Conservation (phyloP, 2,329 filamentous ascomycete genomes). For the Colletotrichum sp. region DNA sequence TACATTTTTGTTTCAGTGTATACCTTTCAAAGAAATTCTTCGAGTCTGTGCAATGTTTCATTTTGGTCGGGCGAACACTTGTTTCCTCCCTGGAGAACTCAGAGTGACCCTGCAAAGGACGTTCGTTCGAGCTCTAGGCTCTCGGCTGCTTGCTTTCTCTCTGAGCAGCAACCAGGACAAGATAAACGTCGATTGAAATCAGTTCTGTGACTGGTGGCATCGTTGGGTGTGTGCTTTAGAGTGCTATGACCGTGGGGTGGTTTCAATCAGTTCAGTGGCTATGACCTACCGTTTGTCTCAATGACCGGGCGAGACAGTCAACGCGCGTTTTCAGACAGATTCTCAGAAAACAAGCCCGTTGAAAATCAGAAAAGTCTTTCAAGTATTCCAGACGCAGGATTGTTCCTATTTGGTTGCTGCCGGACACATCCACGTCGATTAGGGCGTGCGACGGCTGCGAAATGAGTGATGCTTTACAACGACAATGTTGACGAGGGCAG, state of each 20-base stretch:
- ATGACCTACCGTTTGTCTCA: neutral
- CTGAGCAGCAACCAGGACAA: neutral
- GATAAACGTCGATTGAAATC: rapidly evolving
- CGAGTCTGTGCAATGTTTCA: neutral
- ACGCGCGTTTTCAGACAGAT: neutral
- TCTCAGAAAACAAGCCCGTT: neutral
- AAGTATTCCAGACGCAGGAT: rapidly evolving
- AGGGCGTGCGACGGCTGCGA: neutral
- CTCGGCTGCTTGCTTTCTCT: neutral
- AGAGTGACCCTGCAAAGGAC: neutral
- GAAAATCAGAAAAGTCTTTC: rapidly evolving
- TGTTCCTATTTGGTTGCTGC: rapidly evolving
- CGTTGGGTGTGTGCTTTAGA: rapidly evolving
- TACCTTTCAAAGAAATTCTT: rapidly evolving
- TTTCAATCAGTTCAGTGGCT: neutral
- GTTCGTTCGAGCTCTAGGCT: neutral
- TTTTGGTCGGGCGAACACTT: rapidly evolving
- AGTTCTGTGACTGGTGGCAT: rapidly evolving
- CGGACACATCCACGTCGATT: neutral
- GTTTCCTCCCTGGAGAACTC: neutral
- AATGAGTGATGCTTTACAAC: neutral
- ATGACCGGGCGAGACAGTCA: neutral
- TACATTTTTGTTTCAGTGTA: neutral
- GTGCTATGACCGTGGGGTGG: neutral
- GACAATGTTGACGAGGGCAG: neutral